Base-by-base conservation (phyloP, 2,329 filamentous ascomycete species). In the Leptographium radiaticola region DNA sequence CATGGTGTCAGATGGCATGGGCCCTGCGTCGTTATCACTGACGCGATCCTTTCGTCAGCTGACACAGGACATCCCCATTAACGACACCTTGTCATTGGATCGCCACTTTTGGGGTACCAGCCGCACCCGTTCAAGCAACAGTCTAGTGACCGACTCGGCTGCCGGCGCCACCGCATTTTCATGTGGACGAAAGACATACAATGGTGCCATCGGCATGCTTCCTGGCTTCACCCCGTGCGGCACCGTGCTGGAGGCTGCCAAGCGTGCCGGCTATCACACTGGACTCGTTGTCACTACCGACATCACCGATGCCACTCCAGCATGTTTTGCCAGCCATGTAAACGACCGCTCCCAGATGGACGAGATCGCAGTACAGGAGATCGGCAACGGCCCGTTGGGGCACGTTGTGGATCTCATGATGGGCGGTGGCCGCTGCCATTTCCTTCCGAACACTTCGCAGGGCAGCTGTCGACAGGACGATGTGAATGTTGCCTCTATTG, bases 1-100 rank as follows among this genome's bases (percentile, higher is more conserved):
- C 74, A 98, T 98, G 93, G 91, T 98, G 40, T 95, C 89, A 0
- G 93, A 98, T 67, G 93, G 93, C 64, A 98, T 98, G 93, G 93
- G 93, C 0, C 93, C 93, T 9, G 88, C 93, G 10, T 91, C 88
- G 62, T 75, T 98, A 53, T 86, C 86, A 31, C 70, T 98, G 66
- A 95, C 93, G 8, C 79, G 93, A 54, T 87, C 83, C 65, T 98
- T 86, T 71, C 82, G 87, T 60, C 93, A 98, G 68, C 79, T 84
- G 61, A 76, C 83, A 53, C 77, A 87, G 42, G 80, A 77, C 6
- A 75, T 94, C n/a, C 83, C 87, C 1, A 79, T 79, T 60, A 79
- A 84, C 62, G 82, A 95, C 62, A 83, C 83, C 18, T 76, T 98
- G 51, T 77, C 83, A 2, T 77, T 98, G 51, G 93, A 98, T 67